Evolutionary conservation across 2,329 filamentous ascomycete genomes (phyloP).

Genomic region (Verticillium nonalfalfae): DNA sequence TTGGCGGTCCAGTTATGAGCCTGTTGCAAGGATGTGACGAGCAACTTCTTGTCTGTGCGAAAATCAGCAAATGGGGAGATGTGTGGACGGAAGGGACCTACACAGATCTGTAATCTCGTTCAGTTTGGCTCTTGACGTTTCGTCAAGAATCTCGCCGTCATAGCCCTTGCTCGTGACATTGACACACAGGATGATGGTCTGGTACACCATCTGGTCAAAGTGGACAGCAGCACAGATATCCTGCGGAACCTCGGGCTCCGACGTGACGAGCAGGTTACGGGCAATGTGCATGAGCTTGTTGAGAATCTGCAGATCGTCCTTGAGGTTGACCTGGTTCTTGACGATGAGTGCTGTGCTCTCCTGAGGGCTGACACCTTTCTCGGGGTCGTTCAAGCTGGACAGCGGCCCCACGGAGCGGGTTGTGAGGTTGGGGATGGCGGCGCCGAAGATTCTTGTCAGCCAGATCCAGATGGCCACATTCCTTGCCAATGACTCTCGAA

Average conservation of each 20-base stretch:
- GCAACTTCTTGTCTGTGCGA: constrained; percentile 53
- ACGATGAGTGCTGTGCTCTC: constrained; percentile 58
- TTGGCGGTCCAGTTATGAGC: constrained; percentile 65
- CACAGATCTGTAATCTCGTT: constrained; percentile 60
- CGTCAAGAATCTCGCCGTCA: constrained; percentile 56
- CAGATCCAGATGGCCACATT: constrained; percentile 63
- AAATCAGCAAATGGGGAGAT: not conserved
- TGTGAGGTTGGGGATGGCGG: constrained; percentile 54
- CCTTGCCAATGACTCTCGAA: constrained; percentile 53
- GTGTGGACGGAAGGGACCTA: constrained; percentile 27
- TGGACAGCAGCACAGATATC: constrained; percentile 58
- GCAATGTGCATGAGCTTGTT: constrained; percentile 64
- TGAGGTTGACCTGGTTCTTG: constrained; percentile 53
- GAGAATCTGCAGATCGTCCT: constrained; percentile 56
- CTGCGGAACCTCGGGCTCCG: constrained; percentile 58
- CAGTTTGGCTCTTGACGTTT: constrained; percentile 48
- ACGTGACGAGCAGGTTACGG: constrained; percentile 57
- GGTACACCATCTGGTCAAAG: constrained; percentile 61
- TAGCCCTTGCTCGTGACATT: constrained; percentile 64
- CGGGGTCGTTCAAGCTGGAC: constrained; percentile 44
- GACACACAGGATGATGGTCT: constrained; percentile 58
- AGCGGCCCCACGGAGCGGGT: constrained; percentile 52
- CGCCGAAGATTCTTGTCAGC: constrained; percentile 54
- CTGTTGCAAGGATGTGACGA: constrained; percentile 60
- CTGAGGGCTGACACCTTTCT: constrained; percentile 51